Evolutionary conservation across 2,329 filamentous ascomycete genomes (phyloP), one percentile per base, ranked within the genome.

Genomic region (Stagonosporopsis cucurbitacearum): DNA sequence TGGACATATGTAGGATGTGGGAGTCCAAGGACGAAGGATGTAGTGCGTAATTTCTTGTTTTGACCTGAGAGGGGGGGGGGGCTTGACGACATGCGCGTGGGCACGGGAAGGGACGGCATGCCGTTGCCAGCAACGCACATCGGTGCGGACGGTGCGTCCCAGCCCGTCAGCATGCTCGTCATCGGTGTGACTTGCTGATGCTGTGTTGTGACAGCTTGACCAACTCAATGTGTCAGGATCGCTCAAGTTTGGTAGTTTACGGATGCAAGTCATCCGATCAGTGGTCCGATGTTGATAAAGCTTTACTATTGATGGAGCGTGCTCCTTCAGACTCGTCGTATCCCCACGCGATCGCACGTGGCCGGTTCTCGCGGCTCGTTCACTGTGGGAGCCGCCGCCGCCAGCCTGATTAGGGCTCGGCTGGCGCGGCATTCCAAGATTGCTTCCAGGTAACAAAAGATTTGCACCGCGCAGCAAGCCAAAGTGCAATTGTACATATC

Each of bases 131-230:
- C 17, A 45, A 50, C 26, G 4, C 12, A 37, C 47, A 50, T 48
- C 54, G 45, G 58, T 55, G 58, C 60, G 63, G 56, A 47, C 60
- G 60, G 64, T 47, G 57, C 43, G 54, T 57, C 53, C 47, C 55
- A 55, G 56, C 45, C 48, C 54, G 53, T 54, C 50, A 54, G 37
- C 54, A 41, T 39, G 35, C 47, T 55, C 36, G 46, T 59, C 17
- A 65, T 64, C 63, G 57, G 57, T 65, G 54, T 59, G 61, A 57
- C 43, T 44, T 54, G 57, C 53, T 42, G 36, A 33, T 39, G 20
- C 26, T 23, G 19, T 3, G 20, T 23, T 5, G 42, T 39, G 25
- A 25, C 54, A 48, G 43, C 33, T 41, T 12, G 36, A 37, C 15
- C 25, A 50, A 13, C 39, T 51, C 44, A 32, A 54, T 40, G 15